These are phyloP conservation scores for Boechera retrofracta DNA, from an alignment of 345 rosid genomes.

Conservation along the genomic window DNA sequence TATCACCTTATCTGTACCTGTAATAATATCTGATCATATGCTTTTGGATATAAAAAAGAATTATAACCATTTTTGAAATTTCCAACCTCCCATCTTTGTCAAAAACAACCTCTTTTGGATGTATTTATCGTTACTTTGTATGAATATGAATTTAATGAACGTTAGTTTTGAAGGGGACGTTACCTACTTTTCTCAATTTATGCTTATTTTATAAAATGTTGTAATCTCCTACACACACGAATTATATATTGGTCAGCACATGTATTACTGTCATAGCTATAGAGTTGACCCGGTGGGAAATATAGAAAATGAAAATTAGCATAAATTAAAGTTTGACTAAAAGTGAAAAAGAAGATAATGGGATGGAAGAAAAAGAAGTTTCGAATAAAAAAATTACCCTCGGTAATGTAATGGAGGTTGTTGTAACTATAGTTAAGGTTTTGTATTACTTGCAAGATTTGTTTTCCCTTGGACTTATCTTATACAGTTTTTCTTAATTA, in stretches of 20 bases:
- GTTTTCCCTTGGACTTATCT: no score
- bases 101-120: constrained; percentile 38
- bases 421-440: constrained; percentile 8
- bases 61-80: constrained; percentile 33
- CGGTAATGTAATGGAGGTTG: constrained; percentile 26
- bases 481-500: constrained; percentile 8
- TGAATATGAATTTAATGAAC: constrained; percentile 3
- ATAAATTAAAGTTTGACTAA: no score
- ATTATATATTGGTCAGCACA: neutral
- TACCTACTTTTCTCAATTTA: constrained; percentile 16
- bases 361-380: neutral
- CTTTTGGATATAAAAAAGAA: neutral
- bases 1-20: neutral
- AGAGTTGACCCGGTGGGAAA: constrained; percentile 28
- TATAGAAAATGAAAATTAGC: neutral
- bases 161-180: constrained; percentile 33
- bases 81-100: constrained; percentile 38
- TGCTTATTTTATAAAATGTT: constrained; percentile 8
- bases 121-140: constrained; percentile 9
- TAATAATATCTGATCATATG: constrained; percentile 5
- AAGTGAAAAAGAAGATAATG: neutral
- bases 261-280: neutral
- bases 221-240: constrained; percentile 1
- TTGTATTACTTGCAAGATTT: constrained; percentile 27
- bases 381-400: neutral